These are phyloP conservation scores for Aspergillus hiratsukae DNA, from an alignment of 2,329 filamentous ascomycete species.

Conservation along the genomic window DNA sequence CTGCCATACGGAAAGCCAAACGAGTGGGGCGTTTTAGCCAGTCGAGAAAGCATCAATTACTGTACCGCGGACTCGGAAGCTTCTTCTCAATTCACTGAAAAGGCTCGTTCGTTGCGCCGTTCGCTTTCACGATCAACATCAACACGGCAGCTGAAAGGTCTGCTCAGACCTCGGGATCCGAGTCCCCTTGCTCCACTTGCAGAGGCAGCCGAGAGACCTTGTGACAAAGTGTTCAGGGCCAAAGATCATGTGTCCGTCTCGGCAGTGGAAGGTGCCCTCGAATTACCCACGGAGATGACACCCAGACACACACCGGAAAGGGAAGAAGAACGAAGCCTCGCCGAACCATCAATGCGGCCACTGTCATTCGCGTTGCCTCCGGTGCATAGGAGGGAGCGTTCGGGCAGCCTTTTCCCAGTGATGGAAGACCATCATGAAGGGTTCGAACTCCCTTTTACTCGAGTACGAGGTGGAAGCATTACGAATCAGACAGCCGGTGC, in stretches of 20 bases:
- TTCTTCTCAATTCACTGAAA: constrained; percentile 21
- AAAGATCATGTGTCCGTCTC: constrained; percentile 30
- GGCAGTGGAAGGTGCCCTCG: constrained; percentile 31
- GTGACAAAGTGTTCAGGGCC: constrained; percentile 8
- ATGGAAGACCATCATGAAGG: constrained; percentile 18
- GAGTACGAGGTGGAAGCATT: constrained; percentile 30
- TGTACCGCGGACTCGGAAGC: constrained; percentile 18
- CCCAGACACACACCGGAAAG: constrained; percentile 34
- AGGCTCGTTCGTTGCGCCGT: constrained; percentile 28
- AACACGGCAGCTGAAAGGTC: constrained; percentile 26
- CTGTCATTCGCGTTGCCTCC: constrained; percentile 30
- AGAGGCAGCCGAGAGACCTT: constrained; percentile 23
- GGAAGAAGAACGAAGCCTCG: constrained; percentile 18
- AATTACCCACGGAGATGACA: constrained; percentile 34
- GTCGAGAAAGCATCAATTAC: constrained; percentile 26
- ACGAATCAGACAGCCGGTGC: constrained; percentile 29
- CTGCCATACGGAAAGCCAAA: constrained; percentile 30
- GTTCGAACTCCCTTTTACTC: constrained; percentile 20
- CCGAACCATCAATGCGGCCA: constrained; percentile 23
- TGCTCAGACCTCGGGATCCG: constrained; percentile 22
- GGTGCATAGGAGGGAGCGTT: constrained; percentile 19
- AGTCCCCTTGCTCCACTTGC: constrained; percentile 31
- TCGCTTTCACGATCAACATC: constrained; percentile 33
- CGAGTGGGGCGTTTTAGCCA: constrained; percentile 33
- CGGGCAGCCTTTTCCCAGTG: constrained; percentile 19